A percentile compares a stretch with the other conserved stretches of the same genome.
Conservation (phyloP, 805 yeast species). For the Pichia exigua region DNA sequence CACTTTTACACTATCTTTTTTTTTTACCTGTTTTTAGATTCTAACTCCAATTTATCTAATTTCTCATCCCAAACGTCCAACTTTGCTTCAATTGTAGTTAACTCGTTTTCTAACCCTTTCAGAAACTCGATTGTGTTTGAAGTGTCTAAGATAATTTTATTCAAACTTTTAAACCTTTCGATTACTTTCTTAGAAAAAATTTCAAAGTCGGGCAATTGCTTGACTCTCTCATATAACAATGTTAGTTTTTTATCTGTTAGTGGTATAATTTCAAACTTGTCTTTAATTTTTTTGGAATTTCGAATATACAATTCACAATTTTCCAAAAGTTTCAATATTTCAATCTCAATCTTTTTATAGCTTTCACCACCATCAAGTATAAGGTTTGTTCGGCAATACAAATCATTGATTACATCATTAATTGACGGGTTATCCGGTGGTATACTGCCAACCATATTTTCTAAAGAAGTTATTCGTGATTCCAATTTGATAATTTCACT, state of each 20-base stretch:
- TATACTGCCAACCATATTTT: background rate
- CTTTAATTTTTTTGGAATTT: conserved; percentile 8
- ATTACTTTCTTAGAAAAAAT: conserved; percentile 13
- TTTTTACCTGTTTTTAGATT: conserved; percentile 10
- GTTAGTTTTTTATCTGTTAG: conserved; percentile 17
- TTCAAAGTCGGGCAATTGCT: conserved; percentile 16
- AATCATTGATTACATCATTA: conserved; percentile 21
- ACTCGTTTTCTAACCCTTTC: conserved; percentile 12
- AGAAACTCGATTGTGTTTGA: conserved; percentile 10
- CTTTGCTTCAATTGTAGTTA: conserved; percentile 14
- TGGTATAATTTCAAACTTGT: conserved; percentile 3
- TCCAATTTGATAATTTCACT: conserved; percentile 3
- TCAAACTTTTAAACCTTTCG: conserved; percentile 16
- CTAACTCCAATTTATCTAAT: conserved; percentile 15
- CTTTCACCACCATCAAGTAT: conserved; percentile 14
- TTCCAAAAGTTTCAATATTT: conserved; percentile 10
- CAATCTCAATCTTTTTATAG: conserved; percentile 11
- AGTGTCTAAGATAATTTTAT: conserved; percentile 9
- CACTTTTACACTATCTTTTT: conserved; percentile 1
- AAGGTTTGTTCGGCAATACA: conserved; percentile 18
- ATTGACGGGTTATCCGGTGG: conserved; percentile 10
- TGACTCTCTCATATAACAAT: conserved; percentile 15
- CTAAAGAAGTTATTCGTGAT: conserved; percentile 14
- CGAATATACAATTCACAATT: conserved; percentile 10
- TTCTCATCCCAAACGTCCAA: conserved; percentile 19